phyloP scores from a whole-genome alignment of 1,139 yeast genomes.

The Taphrina pruni region DNA sequence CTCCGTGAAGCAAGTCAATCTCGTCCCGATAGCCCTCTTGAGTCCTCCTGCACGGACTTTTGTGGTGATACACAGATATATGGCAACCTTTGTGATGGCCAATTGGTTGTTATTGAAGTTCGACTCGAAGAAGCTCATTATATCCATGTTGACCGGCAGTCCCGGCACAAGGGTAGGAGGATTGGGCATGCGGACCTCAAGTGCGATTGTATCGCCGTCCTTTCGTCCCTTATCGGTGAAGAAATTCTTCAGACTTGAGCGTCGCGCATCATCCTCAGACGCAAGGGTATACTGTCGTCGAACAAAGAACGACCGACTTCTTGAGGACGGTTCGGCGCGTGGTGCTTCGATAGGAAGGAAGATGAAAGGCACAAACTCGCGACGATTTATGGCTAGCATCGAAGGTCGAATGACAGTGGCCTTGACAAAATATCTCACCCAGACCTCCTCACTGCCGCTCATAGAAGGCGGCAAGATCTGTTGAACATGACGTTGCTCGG shows the following conservation, averaged over 20 bases:
- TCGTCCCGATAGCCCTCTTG: conserved; percentile 19
- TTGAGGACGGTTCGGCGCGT: conserved; percentile 22
- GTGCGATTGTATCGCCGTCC: conserved; percentile 30
- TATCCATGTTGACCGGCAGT: conserved; percentile 28
- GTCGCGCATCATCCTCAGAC: conserved; percentile 23
- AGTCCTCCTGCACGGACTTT: conserved; percentile 25
- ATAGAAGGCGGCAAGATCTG: conserved; percentile 65
- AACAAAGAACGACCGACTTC: conserved; percentile 29
- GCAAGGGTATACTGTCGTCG: conserved; percentile 31
- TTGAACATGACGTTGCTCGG: conserved; percentile 54
- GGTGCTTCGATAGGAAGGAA: conserved; percentile 61
- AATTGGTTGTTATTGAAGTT: conserved; percentile 13
- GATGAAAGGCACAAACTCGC: conserved; percentile 60
- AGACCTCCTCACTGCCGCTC: conserved; percentile 59
- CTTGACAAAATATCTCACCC: conserved; percentile 57
- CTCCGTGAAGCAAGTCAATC: conserved; percentile 15
- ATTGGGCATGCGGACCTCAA: conserved; percentile 37
- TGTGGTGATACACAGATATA: conserved; percentile 27
- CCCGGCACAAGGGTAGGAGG: conserved; percentile 34
- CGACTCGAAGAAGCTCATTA: conserved; percentile 28
- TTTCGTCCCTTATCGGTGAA: conserved; percentile 6
- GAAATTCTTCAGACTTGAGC: conserved; percentile 24
- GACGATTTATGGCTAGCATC: conserved; percentile 59
- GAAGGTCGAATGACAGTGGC: conserved; percentile 66
- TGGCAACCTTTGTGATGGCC: conserved; percentile 21